Evolutionary conservation across 108 stramenopile genomes (phyloP).

Genomic region (Poteriospumella lacustris): DNA sequence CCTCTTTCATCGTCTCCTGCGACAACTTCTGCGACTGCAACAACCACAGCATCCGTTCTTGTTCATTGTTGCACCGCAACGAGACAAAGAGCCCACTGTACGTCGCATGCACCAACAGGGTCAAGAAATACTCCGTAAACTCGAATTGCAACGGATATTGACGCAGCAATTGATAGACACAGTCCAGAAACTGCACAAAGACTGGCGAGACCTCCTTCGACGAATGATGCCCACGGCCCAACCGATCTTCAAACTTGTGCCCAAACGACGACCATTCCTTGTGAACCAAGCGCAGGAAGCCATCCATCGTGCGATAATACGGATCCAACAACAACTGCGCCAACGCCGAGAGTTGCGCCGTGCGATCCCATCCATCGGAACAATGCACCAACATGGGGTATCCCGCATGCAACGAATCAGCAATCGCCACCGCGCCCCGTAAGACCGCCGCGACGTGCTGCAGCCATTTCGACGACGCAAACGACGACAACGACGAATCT

Average conservation of each 20-base stretch:
- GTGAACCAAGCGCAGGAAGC: slow-evolving; percentile 47
- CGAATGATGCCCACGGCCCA: slow-evolving; percentile 31
- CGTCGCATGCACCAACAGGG: slow-evolving; percentile 42
- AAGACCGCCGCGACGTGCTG: slow-evolving; percentile 32
- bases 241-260: slow-evolving; percentile 52
- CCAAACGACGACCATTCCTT: slow-evolving; percentile 64
- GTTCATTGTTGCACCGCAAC: slow-evolving; percentile 1
- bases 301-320: slow-evolving; percentile 57
- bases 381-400: slow-evolving; percentile 48
- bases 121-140: slow-evolving; percentile 38
- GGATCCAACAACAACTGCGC: slow-evolving; percentile 58
- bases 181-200: slow-evolving; percentile 53
- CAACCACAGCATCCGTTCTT: not conserved
- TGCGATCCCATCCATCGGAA: slow-evolving; percentile 62
- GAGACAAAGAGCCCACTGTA: not conserved
- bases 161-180: slow-evolving; percentile 38
- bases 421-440: slow-evolving; percentile 28
- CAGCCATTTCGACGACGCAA: slow-evolving; percentile 41
- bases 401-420: slow-evolving; percentile 18
- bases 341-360: slow-evolving; percentile 46
- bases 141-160: slow-evolving; percentile 45
- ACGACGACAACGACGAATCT: slow-evolving; percentile 3
- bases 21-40: too few species aligned
- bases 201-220: slow-evolving; percentile 48
- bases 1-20: too few species aligned